These are phyloP conservation scores for Oryza australiensis DNA, from an alignment of 176 grass and related monocot species.

Conservation along the genomic window DNA sequence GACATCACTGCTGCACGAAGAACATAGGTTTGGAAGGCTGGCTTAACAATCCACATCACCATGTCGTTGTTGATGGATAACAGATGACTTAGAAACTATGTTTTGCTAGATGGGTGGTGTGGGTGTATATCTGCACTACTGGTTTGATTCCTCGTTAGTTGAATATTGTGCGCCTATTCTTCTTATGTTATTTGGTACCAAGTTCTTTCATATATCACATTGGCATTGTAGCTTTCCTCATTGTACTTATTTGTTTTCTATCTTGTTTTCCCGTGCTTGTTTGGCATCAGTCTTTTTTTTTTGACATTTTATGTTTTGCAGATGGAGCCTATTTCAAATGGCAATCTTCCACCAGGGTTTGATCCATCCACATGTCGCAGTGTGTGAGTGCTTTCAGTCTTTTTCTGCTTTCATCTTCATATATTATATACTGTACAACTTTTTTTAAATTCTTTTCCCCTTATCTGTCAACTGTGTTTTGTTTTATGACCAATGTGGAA, in stretches of 20 bases:
- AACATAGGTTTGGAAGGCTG: not conserved
- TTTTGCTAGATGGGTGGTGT: not conserved
- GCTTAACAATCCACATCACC: not conserved
- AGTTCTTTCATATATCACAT: not conserved
- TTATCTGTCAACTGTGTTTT: conserved; percentile 9
- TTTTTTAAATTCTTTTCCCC: not conserved
- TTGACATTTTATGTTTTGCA: conserved; percentile 74
- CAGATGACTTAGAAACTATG: conserved; percentile 18
- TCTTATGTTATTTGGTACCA: not conserved
- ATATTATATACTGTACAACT: conserved; percentile 24
- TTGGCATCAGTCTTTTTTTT: conserved; percentile 43
- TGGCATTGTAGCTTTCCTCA: conserved; percentile 11
- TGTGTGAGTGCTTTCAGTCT: conserved; percentile 77
- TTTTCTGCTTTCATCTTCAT: conserved; percentile 45
- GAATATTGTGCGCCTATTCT: not conserved
- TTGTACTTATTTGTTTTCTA: not conserved
- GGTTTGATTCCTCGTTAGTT: not conserved
- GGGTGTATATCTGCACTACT: not conserved
- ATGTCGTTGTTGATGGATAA: not conserved
- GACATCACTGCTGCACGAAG: not conserved
- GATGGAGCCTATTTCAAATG: conserved; percentile 94
- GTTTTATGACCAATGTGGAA: conserved; percentile 16
- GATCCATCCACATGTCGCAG: conserved; percentile 89
- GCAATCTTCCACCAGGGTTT: conserved; percentile 91
- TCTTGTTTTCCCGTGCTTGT: conserved; percentile 38